Base-by-base conservation (phyloP, 257 asterid species). In the Ilex asprella region DNA sequence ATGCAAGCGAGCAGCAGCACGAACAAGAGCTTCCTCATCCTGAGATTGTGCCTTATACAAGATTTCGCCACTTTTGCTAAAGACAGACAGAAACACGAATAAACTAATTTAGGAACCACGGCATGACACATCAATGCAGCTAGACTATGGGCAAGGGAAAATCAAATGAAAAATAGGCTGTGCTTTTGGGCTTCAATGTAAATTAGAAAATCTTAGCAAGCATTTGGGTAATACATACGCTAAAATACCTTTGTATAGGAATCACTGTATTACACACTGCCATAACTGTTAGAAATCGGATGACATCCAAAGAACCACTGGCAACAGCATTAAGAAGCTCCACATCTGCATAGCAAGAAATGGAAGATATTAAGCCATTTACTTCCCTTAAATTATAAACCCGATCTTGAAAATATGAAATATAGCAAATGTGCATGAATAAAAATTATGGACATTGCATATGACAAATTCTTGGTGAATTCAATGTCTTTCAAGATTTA, bases 21-120 rank as follows among this genome's bases (percentile, higher is more conserved):
- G 91, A 59, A 89, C 99, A 65, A 93, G 96, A 76, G 97, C 99
- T 84, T 93, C 99, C 78, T 93, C 99, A 67, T 93, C 99, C 83
- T 93, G 99, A 43, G 99, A 93, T 69, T 85, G 95, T 10, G 99
- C 96, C 82, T 93, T 93, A 69, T 89, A 93, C 57, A 82, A 82
- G 62, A 87, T 76, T 44, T 67, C 64, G 69, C 97, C 97, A 69
- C 72, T 79, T 69, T 84, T 87, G 70, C 99, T 93, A 21, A 58
- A 62, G 53, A 54, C 29, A 51, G 4, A 27, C 63, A 65, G 61
- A 64, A 16, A 61, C 54, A 59, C 58, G 56, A 46, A 69, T 64
- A 63, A 54, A 21, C 64, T 44, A 60, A 56, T 39, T 51, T 16
- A 13, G 56, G 54, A 35, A 61, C 21, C 31, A 74, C 50, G 60